Evolutionary conservation across 164 flowering plant species (phyloP), one percentile per base, ranked within the genome.

Genomic region (Amborella trichopoda): DNA sequence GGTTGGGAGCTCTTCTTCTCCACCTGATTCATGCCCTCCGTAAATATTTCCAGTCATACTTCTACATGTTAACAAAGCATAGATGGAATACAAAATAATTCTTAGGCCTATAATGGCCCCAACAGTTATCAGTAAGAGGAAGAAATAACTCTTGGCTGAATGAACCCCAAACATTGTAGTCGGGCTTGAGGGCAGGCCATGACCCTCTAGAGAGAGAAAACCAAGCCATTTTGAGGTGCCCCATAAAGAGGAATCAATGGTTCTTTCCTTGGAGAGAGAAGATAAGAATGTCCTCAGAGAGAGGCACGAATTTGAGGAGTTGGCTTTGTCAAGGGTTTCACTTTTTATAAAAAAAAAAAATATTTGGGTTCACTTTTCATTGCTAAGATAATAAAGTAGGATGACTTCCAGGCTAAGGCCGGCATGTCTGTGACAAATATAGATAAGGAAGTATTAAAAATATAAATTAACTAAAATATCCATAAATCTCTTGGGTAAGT

Each of bases 151-250:
- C 27, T 37, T 50, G 28, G 40, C 28, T 4, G 74, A 63, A 44
- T 50, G 57, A 11, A 56, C 28, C 11, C 19, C 48, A 24, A 48
- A 61, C 77, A 72, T 11, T 66, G 48, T 9, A 53, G 38, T 0
- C 66, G 13, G 11, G 53, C 8, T 21, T 60, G 56, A 1, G 64
- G 4, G 36, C 77, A 72, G 19, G 66, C 72, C 74, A 72, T 72
- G 49, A 3, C 26, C 6, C 6, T 6, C 34, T 30, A 6, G 34
- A 30, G 6, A 30, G 34, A 30, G 34, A 30, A 30, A 30, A 30
- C 13, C 13, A 30, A 6, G 34, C 13, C 13, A 13, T 6, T 13
- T 13, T n/a, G n/a, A 30, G 13, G 6, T 30, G 34, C 9, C 6
- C 34, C 6, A 30, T 13, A 30, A 6, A 30, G 34, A 13, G 34